Base-by-base conservation (phyloP, 1,139 yeast genomes). In the Arxiozyma slooffiae region DNA sequence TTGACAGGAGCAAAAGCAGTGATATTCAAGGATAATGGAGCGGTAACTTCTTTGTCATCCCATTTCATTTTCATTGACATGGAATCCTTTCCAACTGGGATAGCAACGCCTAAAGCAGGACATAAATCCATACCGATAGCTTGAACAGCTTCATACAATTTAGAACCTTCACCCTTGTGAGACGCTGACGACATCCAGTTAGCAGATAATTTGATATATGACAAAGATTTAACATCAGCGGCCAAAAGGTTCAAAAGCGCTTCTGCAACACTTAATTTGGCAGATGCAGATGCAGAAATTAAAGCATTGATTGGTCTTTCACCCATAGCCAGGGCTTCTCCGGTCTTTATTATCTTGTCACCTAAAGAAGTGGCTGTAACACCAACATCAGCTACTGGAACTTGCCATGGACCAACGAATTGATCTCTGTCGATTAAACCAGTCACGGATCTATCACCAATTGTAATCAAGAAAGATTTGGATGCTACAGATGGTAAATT, bases 321-420 rank as follows among this genome's bases (percentile, higher is more conserved):
- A 59, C 99, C 99, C 87, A 89, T 84, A 2, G 97, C 94, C 73
- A 94, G 74, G 11, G 98, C 96, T 72, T 94, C 98, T 75, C 99
- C 99, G 23, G 95, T 84, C 11, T 72, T 61, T 54, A 83, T 70
- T 49, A 85, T 71, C 7, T 76, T 74, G 50, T 81, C 85, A 44
- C 68, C 97, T 50, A 88, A 77, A 2, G 97, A 86, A 0, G 97
- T 84, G 53, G 87, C 84, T 18, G 98, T 90, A 50, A 92, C 97
- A 69, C 96, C 98, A 52, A 89, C 97, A 68, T 94, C 97, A n/a
- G 98, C 94, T 23, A 94, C 98, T 44, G 99, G 98, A 6, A 85
- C 90, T 75, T 94, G 99, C 97, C 98, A 94, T 64, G 98, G 98
- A 44, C 99, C 99, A 54, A 94, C 97, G 85, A 90, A 85, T 73